phyloP scores from a whole-genome alignment of 495 filamentous ascomycete genomes.

The Tuber melanosporum region DNA sequence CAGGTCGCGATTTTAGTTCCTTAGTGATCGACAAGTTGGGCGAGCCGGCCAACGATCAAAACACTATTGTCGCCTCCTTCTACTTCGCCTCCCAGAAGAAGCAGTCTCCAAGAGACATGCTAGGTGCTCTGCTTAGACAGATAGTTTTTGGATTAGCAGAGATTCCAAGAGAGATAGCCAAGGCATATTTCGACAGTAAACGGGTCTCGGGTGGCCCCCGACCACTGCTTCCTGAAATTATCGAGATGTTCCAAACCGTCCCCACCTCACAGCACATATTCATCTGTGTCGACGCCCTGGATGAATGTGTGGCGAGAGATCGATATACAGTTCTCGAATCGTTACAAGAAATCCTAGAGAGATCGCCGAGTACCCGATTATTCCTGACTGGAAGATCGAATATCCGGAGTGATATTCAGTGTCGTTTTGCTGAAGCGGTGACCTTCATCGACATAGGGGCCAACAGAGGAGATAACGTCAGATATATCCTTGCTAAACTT shows the following conservation, averaged over 20 bases:
- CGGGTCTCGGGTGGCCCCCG: background rate
- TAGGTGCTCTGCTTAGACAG: background rate
- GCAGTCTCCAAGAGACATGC: background rate
- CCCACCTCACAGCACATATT: background rate
- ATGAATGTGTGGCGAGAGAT: background rate
- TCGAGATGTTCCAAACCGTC: background rate
- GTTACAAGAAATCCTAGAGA: background rate
- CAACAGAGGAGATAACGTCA: background rate
- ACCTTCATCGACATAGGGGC: background rate
- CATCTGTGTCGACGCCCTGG: background rate
- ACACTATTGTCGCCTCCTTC: background rate
- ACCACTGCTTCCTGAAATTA: background rate
- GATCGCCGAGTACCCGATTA: background rate
- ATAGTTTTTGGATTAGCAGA: background rate
- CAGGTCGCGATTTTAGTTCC: background rate
- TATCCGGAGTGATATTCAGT: background rate
- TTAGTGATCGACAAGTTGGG: background rate
- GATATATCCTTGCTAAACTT: background rate
- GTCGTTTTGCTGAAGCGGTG: background rate
- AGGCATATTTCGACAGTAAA: background rate
- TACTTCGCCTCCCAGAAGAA: background rate
- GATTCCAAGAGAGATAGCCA: background rate
- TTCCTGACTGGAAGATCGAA: background rate
- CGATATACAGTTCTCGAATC: background rate
- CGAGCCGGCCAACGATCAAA: background rate